Evolutionary conservation across 164 flowering plant species (phyloP).

Genomic region (Houttuynia cordata): DNA sequence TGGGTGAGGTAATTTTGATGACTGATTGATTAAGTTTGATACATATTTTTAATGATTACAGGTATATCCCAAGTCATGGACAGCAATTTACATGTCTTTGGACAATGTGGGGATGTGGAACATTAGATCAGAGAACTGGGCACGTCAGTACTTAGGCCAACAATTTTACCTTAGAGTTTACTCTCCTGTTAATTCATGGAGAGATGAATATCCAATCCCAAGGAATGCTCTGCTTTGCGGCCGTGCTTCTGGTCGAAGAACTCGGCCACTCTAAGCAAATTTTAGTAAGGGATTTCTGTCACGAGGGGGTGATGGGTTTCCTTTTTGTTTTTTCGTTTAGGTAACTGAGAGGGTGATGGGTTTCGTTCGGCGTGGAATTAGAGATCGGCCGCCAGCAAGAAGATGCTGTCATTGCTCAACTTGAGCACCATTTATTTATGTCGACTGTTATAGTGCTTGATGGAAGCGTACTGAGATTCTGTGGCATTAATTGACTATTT

Average conservation of each 20-base stretch:
- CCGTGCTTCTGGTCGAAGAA: constrained; percentile 47
- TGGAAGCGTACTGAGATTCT: no score
- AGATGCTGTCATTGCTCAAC: no score
- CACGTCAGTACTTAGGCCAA: constrained; percentile 81
- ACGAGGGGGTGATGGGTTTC: constrained; percentile 24
- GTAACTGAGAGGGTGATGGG: no score
- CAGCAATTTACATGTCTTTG: constrained; percentile 65
- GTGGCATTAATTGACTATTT: no score
- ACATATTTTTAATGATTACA: constrained; percentile 9
- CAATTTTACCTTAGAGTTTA: constrained; percentile 79
- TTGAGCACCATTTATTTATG: no score
- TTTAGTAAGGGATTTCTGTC: constrained; percentile 5
- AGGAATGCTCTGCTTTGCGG: constrained; percentile 73
- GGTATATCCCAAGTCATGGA: constrained; percentile 87
- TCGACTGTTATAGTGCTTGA: no score
- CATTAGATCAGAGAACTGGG: constrained; percentile 80
- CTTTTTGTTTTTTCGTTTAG: neutral
- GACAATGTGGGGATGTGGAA: constrained; percentile 98
- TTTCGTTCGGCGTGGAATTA: no score
- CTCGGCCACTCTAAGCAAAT: constrained; percentile 18
- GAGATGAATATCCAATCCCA: constrained; percentile 81
- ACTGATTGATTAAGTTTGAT: neutral
- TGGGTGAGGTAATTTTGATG: neutral
- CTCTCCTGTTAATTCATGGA: constrained; percentile 62
- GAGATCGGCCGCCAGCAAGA: no score